Evolutionary conservation across 345 rosid species (phyloP).

Genomic region (Aurinia saxatilis): DNA sequence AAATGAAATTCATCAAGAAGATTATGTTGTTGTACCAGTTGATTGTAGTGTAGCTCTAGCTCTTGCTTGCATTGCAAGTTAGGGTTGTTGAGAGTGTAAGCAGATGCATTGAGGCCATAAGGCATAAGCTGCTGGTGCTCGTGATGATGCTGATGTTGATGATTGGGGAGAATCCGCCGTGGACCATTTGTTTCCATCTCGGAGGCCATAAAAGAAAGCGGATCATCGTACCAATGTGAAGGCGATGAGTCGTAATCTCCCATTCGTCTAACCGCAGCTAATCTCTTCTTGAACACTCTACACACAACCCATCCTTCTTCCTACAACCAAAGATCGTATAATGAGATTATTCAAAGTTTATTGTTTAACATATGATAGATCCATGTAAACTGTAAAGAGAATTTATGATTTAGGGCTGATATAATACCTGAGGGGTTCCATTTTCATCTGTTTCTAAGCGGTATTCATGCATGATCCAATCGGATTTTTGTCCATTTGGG

Average conservation of each 20-base stretch:
- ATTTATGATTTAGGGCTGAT: not conserved
- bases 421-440: slow-evolving; percentile 30
- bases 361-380: not conserved
- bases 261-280: slow-evolving; percentile 56
- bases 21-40: slow-evolving; percentile 43
- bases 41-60: slow-evolving; percentile 38
- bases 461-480: slow-evolving; percentile 99
- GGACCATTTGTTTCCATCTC: slow-evolving; percentile 55
- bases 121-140: slow-evolving; percentile 65
- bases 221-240: slow-evolving; percentile 75
- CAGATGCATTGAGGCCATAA: slow-evolving; percentile 27
- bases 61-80: slow-evolving; percentile 68
- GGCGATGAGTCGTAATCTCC: slow-evolving; percentile 60
- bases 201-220: slow-evolving; percentile 58
- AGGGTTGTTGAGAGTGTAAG: slow-evolving; percentile 33
- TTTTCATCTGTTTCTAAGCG: slow-evolving; percentile 65
- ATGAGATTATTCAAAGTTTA: not conserved
- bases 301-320: slow-evolving; percentile 99
- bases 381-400: not conserved
- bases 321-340: slow-evolving; percentile 28
- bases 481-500: slow-evolving; percentile 94
- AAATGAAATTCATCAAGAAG: slow-evolving; percentile 33
- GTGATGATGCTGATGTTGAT: slow-evolving; percentile 33
- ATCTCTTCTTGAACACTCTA: slow-evolving; percentile 86
- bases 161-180: slow-evolving; percentile 37